Percentiles rank a stretch among this genome's conserved stretches.
phyloP scores from a whole-genome alignment of 1,139 yeast genomes.

The Yamadazyma oceani region DNA sequence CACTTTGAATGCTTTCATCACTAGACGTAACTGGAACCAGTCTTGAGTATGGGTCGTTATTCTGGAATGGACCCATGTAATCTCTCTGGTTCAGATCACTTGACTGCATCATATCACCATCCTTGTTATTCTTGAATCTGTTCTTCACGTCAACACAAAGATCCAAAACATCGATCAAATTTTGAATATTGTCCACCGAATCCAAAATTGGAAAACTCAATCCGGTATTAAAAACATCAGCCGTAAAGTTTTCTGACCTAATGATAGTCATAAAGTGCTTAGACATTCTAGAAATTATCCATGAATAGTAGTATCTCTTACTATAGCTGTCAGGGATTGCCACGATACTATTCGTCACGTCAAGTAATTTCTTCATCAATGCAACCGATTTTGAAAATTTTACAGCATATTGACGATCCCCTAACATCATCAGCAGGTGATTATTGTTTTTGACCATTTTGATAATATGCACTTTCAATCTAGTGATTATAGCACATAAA shows the following conservation, averaged over 20 bases:
- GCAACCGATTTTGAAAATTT: constrained; percentile 8
- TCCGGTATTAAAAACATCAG: constrained; percentile 3
- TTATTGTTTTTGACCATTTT: constrained; percentile 6
- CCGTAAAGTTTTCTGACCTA: constrained; percentile 10
- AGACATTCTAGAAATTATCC: constrained; percentile 15
- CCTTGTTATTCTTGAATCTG: too few relatives aligned
- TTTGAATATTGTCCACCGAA: constrained; percentile 5
- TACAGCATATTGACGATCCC: constrained; percentile 8
- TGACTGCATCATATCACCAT: too few relatives aligned
- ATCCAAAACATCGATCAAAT: constrained; percentile 9
- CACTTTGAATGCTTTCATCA: neutral
- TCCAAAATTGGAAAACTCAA: constrained; percentile 13
- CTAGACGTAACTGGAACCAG: too few relatives aligned
- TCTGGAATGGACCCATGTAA: too few relatives aligned
- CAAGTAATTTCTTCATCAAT: constrained; percentile 10
- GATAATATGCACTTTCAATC: constrained; percentile 11
- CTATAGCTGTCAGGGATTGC: constrained; percentile 14
- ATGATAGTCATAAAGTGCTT: constrained; percentile 6
- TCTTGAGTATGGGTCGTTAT: too few relatives aligned
- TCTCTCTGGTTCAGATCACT: too few relatives aligned
- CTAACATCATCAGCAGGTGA: constrained; percentile 8
- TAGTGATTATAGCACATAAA: constrained; percentile 20
- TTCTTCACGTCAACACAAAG: constrained; percentile 10
- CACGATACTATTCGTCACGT: constrained; percentile 10
- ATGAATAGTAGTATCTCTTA: constrained; percentile 16